These are phyloP conservation scores for Pterocarpus santalinus DNA, from an alignment of 306 rosid genomes.

Conservation along the genomic window DNA sequence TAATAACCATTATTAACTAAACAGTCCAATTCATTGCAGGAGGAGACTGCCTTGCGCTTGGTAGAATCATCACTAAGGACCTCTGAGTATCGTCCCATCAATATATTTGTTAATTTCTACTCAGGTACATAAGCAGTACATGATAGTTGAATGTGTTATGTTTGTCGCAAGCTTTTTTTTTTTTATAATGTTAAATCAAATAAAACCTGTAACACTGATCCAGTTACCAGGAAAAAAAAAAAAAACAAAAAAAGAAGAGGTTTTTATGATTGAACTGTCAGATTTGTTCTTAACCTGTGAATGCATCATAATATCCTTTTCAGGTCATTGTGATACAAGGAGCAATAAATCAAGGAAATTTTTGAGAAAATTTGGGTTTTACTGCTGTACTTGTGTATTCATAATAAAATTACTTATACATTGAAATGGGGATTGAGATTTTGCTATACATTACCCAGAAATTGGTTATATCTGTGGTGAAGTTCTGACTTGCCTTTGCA, in stretches of 20 bases:
- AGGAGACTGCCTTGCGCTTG: conserved; percentile 86
- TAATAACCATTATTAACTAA: conserved; percentile 1
- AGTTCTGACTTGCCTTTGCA: conserved; percentile 54
- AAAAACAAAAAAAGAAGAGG: too few species aligned
- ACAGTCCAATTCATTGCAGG: conserved; percentile 60
- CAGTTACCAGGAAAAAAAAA: too few species aligned
- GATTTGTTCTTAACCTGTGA: not conserved
- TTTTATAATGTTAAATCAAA: too few species aligned
- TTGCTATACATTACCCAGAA: not conserved
- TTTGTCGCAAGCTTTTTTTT: too few species aligned
- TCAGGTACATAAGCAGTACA: conserved; percentile 64
- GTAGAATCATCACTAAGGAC: conserved; percentile 75
- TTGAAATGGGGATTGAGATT: conserved; percentile 37
- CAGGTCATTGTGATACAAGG: not conserved
- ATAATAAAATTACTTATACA: conserved; percentile 4
- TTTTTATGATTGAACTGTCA: not conserved
- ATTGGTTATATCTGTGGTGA: conserved; percentile 38
- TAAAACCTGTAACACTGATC: too few species aligned
- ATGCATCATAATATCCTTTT: not conserved
- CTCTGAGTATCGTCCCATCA: conserved; percentile 86
- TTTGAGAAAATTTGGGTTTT: conserved; percentile 7
- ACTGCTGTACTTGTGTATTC: conserved; percentile 17
- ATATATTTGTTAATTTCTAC: conserved; percentile 79
- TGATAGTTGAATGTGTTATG: not conserved
- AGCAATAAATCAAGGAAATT: conserved; percentile 5